A percentile compares a stretch with the other conserved stretches of the same genome.
phyloP scores from a whole-genome alignment of 352 stramenopile genomes.

The Thraustotheca clavata region DNA sequence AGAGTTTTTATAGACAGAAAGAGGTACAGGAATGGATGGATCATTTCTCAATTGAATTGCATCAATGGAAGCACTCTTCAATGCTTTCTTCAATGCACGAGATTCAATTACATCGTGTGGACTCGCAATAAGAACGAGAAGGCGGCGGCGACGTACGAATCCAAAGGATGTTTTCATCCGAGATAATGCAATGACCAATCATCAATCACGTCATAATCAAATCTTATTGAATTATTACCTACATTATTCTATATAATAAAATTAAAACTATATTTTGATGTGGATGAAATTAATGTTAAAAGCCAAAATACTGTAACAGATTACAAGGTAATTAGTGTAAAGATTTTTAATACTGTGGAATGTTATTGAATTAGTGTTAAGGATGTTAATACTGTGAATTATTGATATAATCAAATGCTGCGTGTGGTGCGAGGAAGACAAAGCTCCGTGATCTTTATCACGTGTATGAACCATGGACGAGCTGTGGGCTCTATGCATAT shows the following conservation, averaged over 20 bases:
- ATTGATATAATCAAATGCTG: neutral
- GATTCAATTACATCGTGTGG: neutral
- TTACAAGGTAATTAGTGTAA: neutral
- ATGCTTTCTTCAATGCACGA: neutral
- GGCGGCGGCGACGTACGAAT: neutral
- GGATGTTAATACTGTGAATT: too few species aligned
- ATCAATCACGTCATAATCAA: too few species aligned
- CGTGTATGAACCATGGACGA: neutral
- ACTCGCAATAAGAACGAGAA: constrained; percentile 15
- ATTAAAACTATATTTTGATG: neutral
- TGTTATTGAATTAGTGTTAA: too few species aligned
- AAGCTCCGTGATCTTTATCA: neutral
- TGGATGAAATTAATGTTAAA: neutral
- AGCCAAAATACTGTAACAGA: neutral
- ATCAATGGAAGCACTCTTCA: neutral
- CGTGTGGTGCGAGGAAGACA: neutral
- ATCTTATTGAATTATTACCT: too few species aligned
- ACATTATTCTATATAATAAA: too few species aligned
- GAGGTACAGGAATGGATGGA: neutral
- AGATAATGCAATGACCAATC: constrained; percentile 2
- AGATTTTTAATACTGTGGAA: neutral
- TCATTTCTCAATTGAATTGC: constrained; percentile 8
- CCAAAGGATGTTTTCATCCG: neutral
- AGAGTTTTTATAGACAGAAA: neutral
- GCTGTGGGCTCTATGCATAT: neutral